phyloP scores from a whole-genome alignment of 805 yeast genomes.

The Huiozyma sinensis region DNA sequence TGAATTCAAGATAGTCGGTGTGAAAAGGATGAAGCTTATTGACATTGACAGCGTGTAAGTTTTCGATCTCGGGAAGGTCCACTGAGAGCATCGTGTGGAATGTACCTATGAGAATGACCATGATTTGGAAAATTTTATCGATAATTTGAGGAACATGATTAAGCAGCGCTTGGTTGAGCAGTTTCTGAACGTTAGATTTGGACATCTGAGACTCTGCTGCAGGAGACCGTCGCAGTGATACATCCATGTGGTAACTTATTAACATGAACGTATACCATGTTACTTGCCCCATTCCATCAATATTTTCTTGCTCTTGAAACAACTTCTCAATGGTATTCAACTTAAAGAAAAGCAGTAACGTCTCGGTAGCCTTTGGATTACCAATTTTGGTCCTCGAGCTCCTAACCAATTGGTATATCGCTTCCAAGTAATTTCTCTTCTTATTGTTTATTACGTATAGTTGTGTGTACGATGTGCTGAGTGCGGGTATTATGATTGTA shows the following conservation, averaged over 20 bases:
- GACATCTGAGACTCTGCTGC: too few relatives aligned
- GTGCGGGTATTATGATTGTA: constrained; percentile 3
- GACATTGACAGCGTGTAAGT: too few relatives aligned
- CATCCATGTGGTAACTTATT: too few relatives aligned
- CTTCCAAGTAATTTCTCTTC: background rate
- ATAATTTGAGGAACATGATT: too few relatives aligned
- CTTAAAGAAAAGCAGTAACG: background rate
- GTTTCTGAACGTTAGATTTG: too few relatives aligned
- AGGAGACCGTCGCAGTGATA: too few relatives aligned
- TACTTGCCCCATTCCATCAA: too few relatives aligned
- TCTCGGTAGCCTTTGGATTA: background rate
- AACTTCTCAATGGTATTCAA: background rate
- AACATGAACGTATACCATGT: too few relatives aligned
- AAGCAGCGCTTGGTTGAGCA: too few relatives aligned
- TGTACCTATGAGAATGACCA: background rate
- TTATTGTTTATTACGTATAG: constrained; percentile 1
- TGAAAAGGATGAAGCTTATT: too few relatives aligned
- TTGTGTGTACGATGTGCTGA: constrained; percentile 4
- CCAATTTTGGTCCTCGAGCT: constrained; percentile 3
- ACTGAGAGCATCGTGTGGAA: background rate
- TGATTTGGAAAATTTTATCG: background rate
- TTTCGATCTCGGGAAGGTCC: constrained; percentile 9
- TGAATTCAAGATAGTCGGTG: too few relatives aligned
- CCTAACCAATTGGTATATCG: constrained; percentile 3
- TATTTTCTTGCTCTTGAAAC: too few relatives aligned